Conservation (phyloP, 148 eudicot genomes). For the Rheum nobile region DNA sequence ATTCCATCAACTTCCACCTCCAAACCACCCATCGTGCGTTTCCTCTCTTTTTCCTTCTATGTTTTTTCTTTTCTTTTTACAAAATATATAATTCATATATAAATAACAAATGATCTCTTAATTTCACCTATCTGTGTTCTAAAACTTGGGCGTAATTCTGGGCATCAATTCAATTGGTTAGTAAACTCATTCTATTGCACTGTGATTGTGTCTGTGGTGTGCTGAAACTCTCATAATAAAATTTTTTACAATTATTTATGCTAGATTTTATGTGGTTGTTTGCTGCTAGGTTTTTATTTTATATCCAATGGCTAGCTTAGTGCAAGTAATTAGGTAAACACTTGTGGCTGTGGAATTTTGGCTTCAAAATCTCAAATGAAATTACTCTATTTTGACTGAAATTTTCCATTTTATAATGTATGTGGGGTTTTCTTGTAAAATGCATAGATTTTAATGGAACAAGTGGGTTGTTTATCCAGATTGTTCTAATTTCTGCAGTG, state of each 20-base stretch:
- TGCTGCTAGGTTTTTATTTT: not conserved
- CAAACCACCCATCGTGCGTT: not conserved
- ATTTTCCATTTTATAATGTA: constrained; percentile 1
- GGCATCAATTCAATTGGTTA: not conserved
- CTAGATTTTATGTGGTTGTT: not conserved
- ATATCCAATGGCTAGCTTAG: not conserved
- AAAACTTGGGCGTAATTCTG: not conserved
- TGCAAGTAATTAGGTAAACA: not conserved
- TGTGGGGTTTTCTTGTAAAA: not conserved
- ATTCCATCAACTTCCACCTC: constrained; percentile 2
- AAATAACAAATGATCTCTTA: not conserved
- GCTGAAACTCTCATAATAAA: not conserved
- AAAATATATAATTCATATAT: not conserved
- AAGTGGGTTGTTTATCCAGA: not conserved
- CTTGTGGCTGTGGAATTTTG: not conserved
- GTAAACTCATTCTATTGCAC: not conserved
- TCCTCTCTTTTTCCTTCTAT: not conserved
- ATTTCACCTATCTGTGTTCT: not conserved
- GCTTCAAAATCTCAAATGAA: not conserved
- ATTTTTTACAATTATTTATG: not conserved
- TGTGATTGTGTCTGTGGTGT: not conserved
- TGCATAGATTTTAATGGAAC: not conserved
- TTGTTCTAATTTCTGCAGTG: not conserved
- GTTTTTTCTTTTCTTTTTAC: not conserved
- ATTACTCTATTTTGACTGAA: not conserved